Evolutionary conservation across 2,329 filamentous ascomycete genomes (phyloP).

Genomic region (Trichoderma polysporum): DNA sequence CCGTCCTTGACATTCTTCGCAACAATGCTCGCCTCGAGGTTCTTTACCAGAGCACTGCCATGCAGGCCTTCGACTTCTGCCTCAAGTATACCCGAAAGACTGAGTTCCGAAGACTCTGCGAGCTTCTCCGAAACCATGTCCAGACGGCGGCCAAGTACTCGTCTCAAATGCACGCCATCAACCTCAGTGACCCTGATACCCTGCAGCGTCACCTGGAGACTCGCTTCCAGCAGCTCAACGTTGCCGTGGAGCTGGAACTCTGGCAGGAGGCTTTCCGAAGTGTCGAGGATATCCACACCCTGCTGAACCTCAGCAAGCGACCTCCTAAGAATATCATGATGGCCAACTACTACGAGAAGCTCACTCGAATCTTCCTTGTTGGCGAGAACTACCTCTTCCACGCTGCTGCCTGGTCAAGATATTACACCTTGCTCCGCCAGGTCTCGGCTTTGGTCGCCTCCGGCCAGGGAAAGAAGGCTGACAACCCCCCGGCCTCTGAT

Average conservation of each 20-base stretch:
- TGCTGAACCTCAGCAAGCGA: constrained; percentile 96
- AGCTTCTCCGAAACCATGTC: constrained; percentile 96
- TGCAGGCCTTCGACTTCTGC: constrained; percentile 98
- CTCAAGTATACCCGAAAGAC: constrained; percentile 98
- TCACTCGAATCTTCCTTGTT: constrained; percentile 96
- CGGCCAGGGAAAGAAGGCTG: constrained; percentile 87
- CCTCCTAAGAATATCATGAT: constrained; percentile 99
- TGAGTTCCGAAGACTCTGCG: constrained; percentile 96
- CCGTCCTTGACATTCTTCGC: constrained; percentile 95
- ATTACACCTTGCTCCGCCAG: constrained; percentile 94
- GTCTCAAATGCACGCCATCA: constrained; percentile 98
- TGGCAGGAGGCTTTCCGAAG: constrained; percentile 99
- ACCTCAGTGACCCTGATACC: constrained; percentile 95
- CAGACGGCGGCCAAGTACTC: constrained; percentile 99
- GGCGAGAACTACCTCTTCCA: constrained; percentile 99
- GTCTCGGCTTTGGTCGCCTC: constrained; percentile 79
- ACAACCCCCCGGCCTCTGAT: constrained; percentile 87
- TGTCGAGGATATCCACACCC: constrained; percentile 97
- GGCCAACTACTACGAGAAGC: constrained; percentile 99
- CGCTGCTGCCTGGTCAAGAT: constrained; percentile 93
- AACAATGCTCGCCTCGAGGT: constrained; percentile 98
- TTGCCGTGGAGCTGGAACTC: constrained; percentile 93
- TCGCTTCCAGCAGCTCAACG: constrained; percentile 96
- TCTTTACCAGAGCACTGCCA: constrained; percentile 97
- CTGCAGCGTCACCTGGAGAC: constrained; percentile 97